phyloP scores from a whole-genome alignment of 1,284 basidiomycete genomes.

The Ceratobasidium sp. region DNA sequence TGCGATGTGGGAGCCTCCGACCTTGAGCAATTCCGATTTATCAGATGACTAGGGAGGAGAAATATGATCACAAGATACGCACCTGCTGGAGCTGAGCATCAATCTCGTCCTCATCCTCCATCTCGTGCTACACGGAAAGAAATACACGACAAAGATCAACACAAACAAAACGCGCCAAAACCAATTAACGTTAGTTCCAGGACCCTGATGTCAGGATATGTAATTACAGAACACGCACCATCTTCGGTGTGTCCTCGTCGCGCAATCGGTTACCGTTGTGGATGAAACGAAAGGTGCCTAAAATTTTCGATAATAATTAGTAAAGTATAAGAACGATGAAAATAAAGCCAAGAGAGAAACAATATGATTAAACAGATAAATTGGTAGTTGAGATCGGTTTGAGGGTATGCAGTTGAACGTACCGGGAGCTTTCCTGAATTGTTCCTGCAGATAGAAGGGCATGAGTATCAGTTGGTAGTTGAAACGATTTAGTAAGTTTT shows the following conservation, averaged over 20 bases:
- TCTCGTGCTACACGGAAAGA: constrained; percentile 19
- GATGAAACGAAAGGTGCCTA: constrained; percentile 34
- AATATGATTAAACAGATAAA: not conserved
- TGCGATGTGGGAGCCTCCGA: not conserved
- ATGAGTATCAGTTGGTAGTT: not conserved
- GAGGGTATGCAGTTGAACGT: not conserved
- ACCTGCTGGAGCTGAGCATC: constrained; percentile 36
- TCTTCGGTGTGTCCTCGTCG: constrained; percentile 27
- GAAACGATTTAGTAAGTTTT: not conserved
- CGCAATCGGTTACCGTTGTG: constrained; percentile 18
- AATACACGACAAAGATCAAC: no score
- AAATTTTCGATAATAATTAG: not conserved
- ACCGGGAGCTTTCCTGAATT: constrained; percentile 37
- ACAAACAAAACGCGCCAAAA: no score
- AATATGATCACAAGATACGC: no score
- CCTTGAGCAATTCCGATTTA: not conserved
- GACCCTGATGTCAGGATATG: not conserved
- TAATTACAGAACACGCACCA: not conserved
- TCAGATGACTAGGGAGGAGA: not conserved
- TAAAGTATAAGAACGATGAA: not conserved
- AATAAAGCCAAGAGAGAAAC: not conserved
- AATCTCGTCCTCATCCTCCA: constrained; percentile 36
- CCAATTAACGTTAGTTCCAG: not conserved
- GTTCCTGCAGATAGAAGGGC: constrained; percentile 3
- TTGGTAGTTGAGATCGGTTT: not conserved